phyloP scores from a whole-genome alignment of 495 filamentous ascomycete species.

The Lophiotrema nucula region DNA sequence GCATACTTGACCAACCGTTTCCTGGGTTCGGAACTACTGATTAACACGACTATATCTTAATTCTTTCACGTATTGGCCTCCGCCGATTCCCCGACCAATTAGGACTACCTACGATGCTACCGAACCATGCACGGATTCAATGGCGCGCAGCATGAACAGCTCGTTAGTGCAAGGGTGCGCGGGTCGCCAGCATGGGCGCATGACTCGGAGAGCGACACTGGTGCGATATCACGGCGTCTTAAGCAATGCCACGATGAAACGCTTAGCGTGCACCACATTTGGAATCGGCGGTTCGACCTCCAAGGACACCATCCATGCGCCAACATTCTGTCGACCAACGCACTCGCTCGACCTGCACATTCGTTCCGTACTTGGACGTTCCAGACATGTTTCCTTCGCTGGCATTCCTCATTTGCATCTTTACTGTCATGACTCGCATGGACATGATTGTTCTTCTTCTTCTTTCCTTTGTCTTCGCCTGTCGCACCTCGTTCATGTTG shows the following conservation, averaged over 20 bases:
- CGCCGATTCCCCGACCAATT: constrained; percentile 13
- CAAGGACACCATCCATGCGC: no score
- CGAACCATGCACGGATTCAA: constrained; percentile 24
- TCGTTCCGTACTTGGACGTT: not conserved
- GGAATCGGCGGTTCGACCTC: no score
- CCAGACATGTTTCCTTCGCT: not conserved
- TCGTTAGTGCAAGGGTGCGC: constrained; percentile 18
- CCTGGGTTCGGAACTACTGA: constrained; percentile 7
- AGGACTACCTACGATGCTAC: not conserved
- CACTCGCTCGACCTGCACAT: not conserved
- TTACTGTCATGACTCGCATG: constrained; percentile 30
- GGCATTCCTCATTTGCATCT: no score
- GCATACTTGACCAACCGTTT: constrained; percentile 4
- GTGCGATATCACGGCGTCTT: constrained; percentile 10
- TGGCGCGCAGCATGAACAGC: constrained; percentile 22
- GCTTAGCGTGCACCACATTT: constrained; percentile 8
- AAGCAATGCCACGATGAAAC: constrained; percentile 14
- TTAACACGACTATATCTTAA: constrained; percentile 26
- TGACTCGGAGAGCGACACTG: constrained; percentile 17
- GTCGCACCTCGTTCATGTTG: constrained; percentile 13
- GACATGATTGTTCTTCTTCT: constrained; percentile 13
- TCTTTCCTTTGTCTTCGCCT: constrained; percentile 9
- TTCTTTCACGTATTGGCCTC: constrained; percentile 13
- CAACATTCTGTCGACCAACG: not conserved
- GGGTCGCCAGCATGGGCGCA: constrained; percentile 20